Base-by-base conservation (phyloP, 208 protist genomes). In the Leishmania braziliensis region DNA sequence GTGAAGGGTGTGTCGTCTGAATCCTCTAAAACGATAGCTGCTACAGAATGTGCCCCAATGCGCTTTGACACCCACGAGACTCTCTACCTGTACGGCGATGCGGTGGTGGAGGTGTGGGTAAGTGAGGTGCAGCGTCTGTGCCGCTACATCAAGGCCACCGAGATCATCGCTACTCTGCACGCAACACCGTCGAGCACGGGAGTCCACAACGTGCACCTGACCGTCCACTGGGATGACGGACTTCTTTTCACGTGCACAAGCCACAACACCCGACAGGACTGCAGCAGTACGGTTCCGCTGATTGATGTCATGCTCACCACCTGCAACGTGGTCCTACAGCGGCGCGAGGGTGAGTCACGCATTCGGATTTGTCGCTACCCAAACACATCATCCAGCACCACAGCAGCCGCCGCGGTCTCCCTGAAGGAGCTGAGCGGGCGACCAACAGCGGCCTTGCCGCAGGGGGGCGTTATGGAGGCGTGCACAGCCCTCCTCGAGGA, bases 181-280 rank as follows among this genome's bases (percentile, higher is more conserved):
- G 91, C 91, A 66, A 46, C 62, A 4, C 36, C 66, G 56, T 33
- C 70, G 46, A 43, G 50, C 68, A 43, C 23, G 18, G 65, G 58
- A 58, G 72, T 36, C 53, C 3, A 4, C 68, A 39, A 53, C 50
- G 82, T 78, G 60, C 78, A 87, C 75, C 84, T 83, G 62, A 89
- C 86, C 80, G 82, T 92, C 10, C 80, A 88, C 18, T 97, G 92
- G 84, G 92, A 95, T 80, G 93, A 97, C 70, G 92, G 92, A 9
- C 79, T 95, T 5, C 85, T 89, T 9, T 72, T 95, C 48, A 94
- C 93, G 10, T 92, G 91, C 83, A 91, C 83, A 1, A 75, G 50
- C 50, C 69, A 43, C 72, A 81, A 50, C 26, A 39, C 16, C 20
- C 36, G 74, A n/a, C 23, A 43, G 4, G 66, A 51, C 16, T 54